Evolutionary conservation across 2,329 filamentous ascomycete species (phyloP), one percentile per base, ranked within the genome.

Genomic region (Cryphonectria radicalis): DNA sequence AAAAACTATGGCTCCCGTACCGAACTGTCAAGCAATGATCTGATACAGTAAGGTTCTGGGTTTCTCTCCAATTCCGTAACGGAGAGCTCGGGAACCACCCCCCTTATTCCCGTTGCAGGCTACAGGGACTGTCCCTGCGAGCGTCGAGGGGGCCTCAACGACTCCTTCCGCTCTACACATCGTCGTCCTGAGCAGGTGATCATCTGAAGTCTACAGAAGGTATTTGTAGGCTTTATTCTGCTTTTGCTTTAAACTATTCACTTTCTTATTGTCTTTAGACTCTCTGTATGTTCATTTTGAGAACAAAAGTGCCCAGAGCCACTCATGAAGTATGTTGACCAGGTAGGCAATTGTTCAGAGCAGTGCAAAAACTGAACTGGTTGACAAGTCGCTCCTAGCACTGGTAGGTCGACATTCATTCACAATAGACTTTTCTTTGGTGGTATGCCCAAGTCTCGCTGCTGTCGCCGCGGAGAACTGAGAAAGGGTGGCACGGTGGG

Each of bases 1-100:
- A 69, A 68, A 55, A 11, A 1, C 35, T 19, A 10, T 63, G 67
- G 70, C 43, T 50, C 57, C 63, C 37, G 46, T 40, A 40, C 37
- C 46, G 37, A 42, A 50, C 68, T 11, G n/a, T 65, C 43, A 35
- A 35, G 53, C 63, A 35, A 35, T 65, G 63, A 53, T 37, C 63
- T 53, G 63, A 50, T 65, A 37, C 28, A 32, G 28, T 32, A 65
- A 53, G 63, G 14, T 50, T 53, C 28, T n/a, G 6, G 46, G 19
- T 8, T 8, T 8, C 43, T 22, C 46, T 50, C 46, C 22, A 50
- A 19, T 19, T 2, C n/a, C 17, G 40, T 14, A 4, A 42, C 43
- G 32, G 22, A 46, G n/a, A 40, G 35, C 46, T 63, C 19, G 37
- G 42, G 22, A 46, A 32, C 19, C 19, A n/a, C 14, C 40, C 40